Evolutionary conservation across 257 asterid genomes (phyloP).

Genomic region (Lithospermum erythrorhizon): DNA sequence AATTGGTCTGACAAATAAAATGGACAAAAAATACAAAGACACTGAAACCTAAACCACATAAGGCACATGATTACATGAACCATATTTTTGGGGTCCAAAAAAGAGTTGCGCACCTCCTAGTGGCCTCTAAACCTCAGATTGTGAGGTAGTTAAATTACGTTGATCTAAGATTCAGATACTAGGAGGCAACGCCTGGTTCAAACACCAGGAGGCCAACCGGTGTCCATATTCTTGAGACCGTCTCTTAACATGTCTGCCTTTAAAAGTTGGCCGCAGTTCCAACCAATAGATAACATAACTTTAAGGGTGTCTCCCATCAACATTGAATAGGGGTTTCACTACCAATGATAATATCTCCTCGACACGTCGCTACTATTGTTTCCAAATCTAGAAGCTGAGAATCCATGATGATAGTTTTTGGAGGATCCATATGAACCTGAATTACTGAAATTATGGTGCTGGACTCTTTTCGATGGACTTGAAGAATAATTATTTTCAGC

Average conservation of each 20-base stretch:
- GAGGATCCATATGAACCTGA: slow-evolving; percentile 26
- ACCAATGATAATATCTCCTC: slow-evolving; percentile 39
- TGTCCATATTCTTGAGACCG: background rate
- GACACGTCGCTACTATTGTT: slow-evolving; percentile 23
- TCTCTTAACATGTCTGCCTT: background rate
- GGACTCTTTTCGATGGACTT: slow-evolving; percentile 10
- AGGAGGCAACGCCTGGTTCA: too few relatives aligned
- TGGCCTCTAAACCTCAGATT: too few relatives aligned
- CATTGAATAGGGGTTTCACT: background rate
- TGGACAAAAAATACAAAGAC: too few relatives aligned
- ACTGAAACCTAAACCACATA: too few relatives aligned
- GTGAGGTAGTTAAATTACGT: too few relatives aligned
- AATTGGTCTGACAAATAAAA: too few relatives aligned
- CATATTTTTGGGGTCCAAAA: background rate
- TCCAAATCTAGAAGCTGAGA: slow-evolving; percentile 47
- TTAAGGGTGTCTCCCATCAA: too few relatives aligned
- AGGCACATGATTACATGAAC: too few relatives aligned
- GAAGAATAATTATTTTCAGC: slow-evolving; percentile 37
- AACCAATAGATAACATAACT: background rate
- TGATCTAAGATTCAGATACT: too few relatives aligned
- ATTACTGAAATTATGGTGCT: slow-evolving; percentile 17
- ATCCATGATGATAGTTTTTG: slow-evolving; percentile 26
- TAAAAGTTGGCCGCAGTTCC: background rate
- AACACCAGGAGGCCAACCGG: too few relatives aligned
- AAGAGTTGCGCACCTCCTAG: too few relatives aligned